Evolutionary conservation across 345 rosid species (phyloP), one percentile per base, ranked within the genome.

Genomic region (Dovyalis caffra): DNA sequence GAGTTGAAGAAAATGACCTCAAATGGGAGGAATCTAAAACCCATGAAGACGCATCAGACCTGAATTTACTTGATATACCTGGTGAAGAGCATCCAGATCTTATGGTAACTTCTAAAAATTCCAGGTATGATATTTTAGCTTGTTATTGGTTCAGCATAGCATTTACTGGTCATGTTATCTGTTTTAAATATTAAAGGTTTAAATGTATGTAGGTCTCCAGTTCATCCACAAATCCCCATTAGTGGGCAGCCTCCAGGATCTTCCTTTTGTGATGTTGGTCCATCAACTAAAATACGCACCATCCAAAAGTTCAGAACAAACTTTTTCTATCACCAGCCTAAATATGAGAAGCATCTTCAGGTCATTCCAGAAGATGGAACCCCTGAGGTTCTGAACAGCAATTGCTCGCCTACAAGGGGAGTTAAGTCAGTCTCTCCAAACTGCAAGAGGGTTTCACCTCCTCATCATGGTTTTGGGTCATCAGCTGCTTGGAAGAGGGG

Each of bases 381-480:
- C 66, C 77, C 79, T 8, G 73, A 74, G 62, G 58, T 69, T 38
- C 35, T 58, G 23, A 64, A 74, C 38, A 66, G 47, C 73, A 73
- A 58, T 51, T 33, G 45, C 69, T 70, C 73, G 37, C 21, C 82
- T 32, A 40, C 66, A 23, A 75, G 57, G 16, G 57, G 26, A 53
- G 76, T 72, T 56, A 83, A 79, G 51, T 47, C 82, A 37, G 35
- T 73, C 64, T 87, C 86, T 35, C 86, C 86, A 15, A 79, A 82
- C 57, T 28, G 74, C 74, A 77, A 71, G 40, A 81, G 79, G 68
- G 73, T 80, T 53, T 76, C 86, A 66, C 81, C 84, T 56, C 84
- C 85, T 57, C 80, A 72, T 73, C 78, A 37, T 32, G 72, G 79
- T 56, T 61, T 73, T 6, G 66, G 78, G 32, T 61, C 85, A 71